Evolutionary conservation across 2,329 filamentous ascomycete genomes (phyloP), one percentile per base, ranked within the genome.

Genomic region (Fusarium miscanthi): DNA sequence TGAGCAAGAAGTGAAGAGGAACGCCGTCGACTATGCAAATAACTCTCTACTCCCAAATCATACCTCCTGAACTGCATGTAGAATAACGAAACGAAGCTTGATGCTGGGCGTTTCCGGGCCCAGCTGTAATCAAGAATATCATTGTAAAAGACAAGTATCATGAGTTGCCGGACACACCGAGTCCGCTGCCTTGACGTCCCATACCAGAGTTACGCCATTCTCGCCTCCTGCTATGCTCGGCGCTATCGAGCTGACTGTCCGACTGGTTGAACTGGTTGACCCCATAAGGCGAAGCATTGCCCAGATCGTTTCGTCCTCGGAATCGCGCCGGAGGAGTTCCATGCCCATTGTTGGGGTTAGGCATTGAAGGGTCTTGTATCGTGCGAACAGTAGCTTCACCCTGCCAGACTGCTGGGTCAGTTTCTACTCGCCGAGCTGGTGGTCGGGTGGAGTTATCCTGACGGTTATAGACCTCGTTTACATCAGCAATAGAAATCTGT

Each of bases 371-470:
- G 21, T 91, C 89, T 75, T 90, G 88, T 38, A 97, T 90, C 64
- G 95, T 93, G 53, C 94, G 90, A 43, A 95, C 94, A 53, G 93
- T 94, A 73, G 90, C 92, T 81, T 97, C 94, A 79, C 94, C 92
- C 77, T 94, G 92, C 91, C 92, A 94, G 9, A 93, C 88, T 27
- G 93, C 89, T 9, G 93, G 93, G 79, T 98, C 95, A n/a, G 92
- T 94, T 79, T 98, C 95, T 58, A 97, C 94, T 63, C 92, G 83
- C 59, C 87, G 84, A 78, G 84, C 90, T 66, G 85, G 84, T 37
- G 85, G 88, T 58, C 85, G 84, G 58, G 80, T 86, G 78, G 87
- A 82, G 83, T 92, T 86, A 81, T 89, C 88, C 80, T 86, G 86
- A 81, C 87, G 84, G 81, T 86, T 84, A 79, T 86, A 84, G 80